Conservation (phyloP, 768 basidiomycete species). For the Glaciozyma martinii region DNA sequence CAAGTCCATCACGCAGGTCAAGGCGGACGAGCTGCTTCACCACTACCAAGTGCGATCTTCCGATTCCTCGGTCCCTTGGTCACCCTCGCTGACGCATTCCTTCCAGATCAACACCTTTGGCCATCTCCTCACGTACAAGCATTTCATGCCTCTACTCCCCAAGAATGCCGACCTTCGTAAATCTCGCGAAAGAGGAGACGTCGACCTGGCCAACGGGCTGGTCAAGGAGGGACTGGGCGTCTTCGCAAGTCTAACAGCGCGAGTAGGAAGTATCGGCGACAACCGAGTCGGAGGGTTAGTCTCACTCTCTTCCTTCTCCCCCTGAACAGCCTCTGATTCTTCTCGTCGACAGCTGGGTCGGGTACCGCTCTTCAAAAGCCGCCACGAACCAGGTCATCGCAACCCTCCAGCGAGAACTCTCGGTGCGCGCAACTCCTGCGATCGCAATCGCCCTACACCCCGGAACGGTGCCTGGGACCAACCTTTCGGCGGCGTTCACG, state of each 20-base stretch:
- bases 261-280: slow-evolving; percentile 42
- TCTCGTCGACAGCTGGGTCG: slow-evolving; percentile 14
- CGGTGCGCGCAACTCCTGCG: slow-evolving; percentile 29
- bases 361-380: slow-evolving; percentile 41
- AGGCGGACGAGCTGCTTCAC: slow-evolving; percentile 33
- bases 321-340: slow-evolving; percentile 35
- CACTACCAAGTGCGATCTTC: slow-evolving; percentile 36
- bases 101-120: slow-evolving; percentile 43
- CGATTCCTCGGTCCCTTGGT: background rate
- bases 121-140: slow-evolving; percentile 44
- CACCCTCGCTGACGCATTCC: background rate
- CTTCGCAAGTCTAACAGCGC: slow-evolving; percentile 40
- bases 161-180: slow-evolving; percentile 33
- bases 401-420: slow-evolving; percentile 42
- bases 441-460: slow-evolving; percentile 38
- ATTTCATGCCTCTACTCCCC: slow-evolving; percentile 43
- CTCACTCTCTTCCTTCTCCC: slow-evolving; percentile 33
- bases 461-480: slow-evolving; percentile 30
- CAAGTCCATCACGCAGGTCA: slow-evolving; percentile 41
- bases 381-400: slow-evolving; percentile 43
- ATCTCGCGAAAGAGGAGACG: slow-evolving; percentile 22
- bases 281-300: slow-evolving; percentile 40
- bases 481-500: slow-evolving; percentile 28
- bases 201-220: slow-evolving; percentile 40
- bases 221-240: slow-evolving; percentile 35